Conservation (phyloP, 139 green algal species). For the Nannochloris sp. region DNA sequence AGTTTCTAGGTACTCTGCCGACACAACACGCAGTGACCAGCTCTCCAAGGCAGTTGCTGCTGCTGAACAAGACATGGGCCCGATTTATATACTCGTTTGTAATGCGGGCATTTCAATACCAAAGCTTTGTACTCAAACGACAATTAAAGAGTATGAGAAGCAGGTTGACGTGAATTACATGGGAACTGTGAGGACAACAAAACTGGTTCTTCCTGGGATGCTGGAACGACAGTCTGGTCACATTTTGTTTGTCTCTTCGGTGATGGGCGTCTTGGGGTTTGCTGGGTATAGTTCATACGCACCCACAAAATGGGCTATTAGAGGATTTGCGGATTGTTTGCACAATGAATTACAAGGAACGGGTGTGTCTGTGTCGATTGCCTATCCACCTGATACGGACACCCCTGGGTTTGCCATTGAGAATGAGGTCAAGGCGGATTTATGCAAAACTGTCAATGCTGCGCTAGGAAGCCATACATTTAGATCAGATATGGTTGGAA, state of each 20-base stretch:
- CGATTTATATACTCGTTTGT: conserved; percentile 57
- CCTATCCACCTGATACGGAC: conserved; percentile 72
- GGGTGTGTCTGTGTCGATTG: conserved; percentile 55
- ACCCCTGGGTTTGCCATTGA: conserved; percentile 66
- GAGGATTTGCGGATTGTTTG: conserved; percentile 70
- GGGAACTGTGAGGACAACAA: conserved; percentile 46
- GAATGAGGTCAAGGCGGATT: conserved; percentile 50
- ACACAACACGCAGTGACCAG: conserved; percentile 10
- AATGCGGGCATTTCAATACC: conserved; percentile 50
- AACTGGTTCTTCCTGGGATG: conserved; percentile 59
- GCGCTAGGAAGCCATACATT: conserved; percentile 36
- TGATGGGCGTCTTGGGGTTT: conserved; percentile 40
- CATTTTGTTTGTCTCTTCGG: conserved; percentile 50
- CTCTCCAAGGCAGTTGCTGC: conserved; percentile 7
- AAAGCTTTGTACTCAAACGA: conserved; percentile 63
- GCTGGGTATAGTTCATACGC: conserved; percentile 64
- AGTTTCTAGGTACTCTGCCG: conserved; percentile 14
- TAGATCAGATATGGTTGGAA: conserved; percentile 44
- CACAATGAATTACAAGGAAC: conserved; percentile 67
- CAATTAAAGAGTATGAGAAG: conserved; percentile 29
- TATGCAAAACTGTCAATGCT: conserved; percentile 40
- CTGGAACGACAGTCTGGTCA: conserved; percentile 45
- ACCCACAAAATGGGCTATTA: conserved; percentile 72
- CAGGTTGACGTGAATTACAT: conserved; percentile 75
- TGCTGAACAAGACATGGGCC: conserved; percentile 28